Conservation (phyloP, 2,329 filamentous ascomycete genomes). For the Aureobasidium leucospermi region DNA sequence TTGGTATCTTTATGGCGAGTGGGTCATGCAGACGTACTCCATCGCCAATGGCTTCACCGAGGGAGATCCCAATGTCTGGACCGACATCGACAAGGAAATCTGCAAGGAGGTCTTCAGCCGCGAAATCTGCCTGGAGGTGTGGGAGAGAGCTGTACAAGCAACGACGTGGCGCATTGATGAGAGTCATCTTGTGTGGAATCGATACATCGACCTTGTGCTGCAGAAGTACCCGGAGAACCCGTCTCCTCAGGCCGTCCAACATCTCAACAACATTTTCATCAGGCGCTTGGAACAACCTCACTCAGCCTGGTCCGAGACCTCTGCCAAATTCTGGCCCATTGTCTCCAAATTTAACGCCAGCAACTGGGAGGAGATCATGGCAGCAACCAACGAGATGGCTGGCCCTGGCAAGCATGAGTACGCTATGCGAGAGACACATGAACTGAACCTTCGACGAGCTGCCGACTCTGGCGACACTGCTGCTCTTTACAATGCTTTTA, state of each 20-base stretch:
- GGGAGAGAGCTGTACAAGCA: conserved; percentile 63
- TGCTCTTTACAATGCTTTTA: conserved; percentile 47
- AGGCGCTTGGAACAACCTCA: conserved; percentile 68
- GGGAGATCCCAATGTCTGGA: conserved; percentile 35
- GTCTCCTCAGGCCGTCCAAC: conserved; percentile 51
- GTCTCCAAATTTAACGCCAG: conserved; percentile 58
- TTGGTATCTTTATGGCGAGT: conserved; percentile 74
- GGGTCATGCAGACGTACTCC: conserved; percentile 63
- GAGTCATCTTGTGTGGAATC: conserved; percentile 72
- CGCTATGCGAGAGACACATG: conserved; percentile 58
- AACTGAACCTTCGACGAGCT: conserved; percentile 58
- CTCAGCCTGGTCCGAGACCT: conserved; percentile 65
- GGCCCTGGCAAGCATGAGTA: conserved; percentile 58
- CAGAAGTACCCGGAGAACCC: conserved; percentile 55
- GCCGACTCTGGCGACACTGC: conserved; percentile 49
- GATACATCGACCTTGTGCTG: conserved; percentile 65
- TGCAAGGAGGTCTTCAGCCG: conserved; percentile 66
- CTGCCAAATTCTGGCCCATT: conserved; percentile 67
- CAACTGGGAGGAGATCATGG: conserved; percentile 68
- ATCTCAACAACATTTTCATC: conserved; percentile 62
- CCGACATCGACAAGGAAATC: conserved; percentile 60
- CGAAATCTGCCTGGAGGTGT: conserved; percentile 58
- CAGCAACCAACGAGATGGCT: conserved; percentile 56
- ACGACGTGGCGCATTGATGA: conserved; percentile 69
- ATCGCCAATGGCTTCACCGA: conserved; percentile 54